Evolutionary conservation across 306 rosid species (phyloP).

Genomic region (Prinsepia uniflora): DNA sequence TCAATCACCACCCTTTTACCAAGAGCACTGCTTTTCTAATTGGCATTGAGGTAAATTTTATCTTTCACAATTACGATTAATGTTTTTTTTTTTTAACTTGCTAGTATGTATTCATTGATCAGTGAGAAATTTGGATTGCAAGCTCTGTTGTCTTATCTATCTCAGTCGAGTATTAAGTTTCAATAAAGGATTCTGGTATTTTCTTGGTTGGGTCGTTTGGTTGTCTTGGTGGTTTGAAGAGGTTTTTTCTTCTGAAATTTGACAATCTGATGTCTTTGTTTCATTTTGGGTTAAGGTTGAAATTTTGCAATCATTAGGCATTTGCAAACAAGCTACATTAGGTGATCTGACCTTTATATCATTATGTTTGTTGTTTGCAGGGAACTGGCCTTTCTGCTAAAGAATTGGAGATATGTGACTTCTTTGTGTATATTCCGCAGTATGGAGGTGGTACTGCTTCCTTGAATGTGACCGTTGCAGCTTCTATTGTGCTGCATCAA

Average conservation of each 20-base stretch:
- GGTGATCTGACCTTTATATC: background rate
- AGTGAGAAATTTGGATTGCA: background rate
- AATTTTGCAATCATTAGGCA: background rate
- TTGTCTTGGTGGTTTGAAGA: background rate
- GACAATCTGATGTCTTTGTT: background rate
- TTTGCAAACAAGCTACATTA: background rate
- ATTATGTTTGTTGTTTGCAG: conserved; percentile 28
- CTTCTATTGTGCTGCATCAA: conserved; percentile 87
- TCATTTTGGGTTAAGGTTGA: background rate
- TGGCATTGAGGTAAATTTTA: conserved; percentile 65
- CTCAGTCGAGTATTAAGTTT: background rate
- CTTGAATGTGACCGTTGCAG: conserved; percentile 87
- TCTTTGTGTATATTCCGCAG: conserved; percentile 89
- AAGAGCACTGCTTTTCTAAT: conserved; percentile 84
- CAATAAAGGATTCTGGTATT: background rate
- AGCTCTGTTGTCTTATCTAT: background rate
- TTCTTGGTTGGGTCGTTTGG: background rate
- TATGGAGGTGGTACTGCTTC: conserved; percentile 93
- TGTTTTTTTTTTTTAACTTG: background rate
- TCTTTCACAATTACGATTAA: background rate
- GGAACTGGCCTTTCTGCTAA: conserved; percentile 86
- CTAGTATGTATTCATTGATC: background rate
- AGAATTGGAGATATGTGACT: conserved; percentile 83
- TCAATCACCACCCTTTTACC: conserved; percentile 77
- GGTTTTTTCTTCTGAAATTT: background rate